phyloP scores from a whole-genome alignment of 768 basidiomycete genomes.

The Inosperma sp. region DNA sequence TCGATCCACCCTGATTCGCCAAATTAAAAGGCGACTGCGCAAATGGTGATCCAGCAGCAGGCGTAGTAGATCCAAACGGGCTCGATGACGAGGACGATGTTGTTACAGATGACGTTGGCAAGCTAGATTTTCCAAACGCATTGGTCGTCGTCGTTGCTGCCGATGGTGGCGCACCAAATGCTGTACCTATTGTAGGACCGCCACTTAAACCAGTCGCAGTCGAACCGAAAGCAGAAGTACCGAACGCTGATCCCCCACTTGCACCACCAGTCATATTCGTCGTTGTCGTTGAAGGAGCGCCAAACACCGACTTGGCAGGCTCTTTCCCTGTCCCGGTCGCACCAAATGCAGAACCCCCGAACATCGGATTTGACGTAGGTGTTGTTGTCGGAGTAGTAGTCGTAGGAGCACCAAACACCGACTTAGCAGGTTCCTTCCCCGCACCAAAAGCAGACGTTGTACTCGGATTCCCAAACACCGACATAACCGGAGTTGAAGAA shows the following conservation, averaged over 20 bases:
- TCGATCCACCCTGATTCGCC: no score
- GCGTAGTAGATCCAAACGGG: no score
- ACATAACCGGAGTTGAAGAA: slow-evolving; percentile 8
- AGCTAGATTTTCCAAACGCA: no score
- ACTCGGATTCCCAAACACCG: slow-evolving; percentile 11
- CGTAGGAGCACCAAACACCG: slow-evolving; percentile 20
- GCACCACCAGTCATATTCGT: slow-evolving; percentile 17
- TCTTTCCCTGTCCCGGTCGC: neutral
- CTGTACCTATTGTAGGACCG: neutral
- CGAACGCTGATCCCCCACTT: slow-evolving; percentile 8
- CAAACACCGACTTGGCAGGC: neutral
- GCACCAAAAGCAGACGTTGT: slow-evolving; percentile 14
- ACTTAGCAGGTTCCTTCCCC: slow-evolving; percentile 8
- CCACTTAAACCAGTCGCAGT: slow-evolving; percentile 4
- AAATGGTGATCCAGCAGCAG: no score
- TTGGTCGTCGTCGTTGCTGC: neutral
- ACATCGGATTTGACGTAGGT: no score
- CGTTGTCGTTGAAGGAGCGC: slow-evolving; percentile 8
- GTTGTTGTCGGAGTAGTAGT: slow-evolving; percentile 11
- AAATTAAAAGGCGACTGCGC: no score
- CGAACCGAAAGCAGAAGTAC: slow-evolving; percentile 28
- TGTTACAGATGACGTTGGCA: no score
- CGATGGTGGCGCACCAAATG: no score
- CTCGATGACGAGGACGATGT: no score
- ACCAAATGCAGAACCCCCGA: neutral